Evolutionary conservation across 2,329 filamentous ascomycete species (phyloP).

Genomic region (Fusarium sp.): DNA sequence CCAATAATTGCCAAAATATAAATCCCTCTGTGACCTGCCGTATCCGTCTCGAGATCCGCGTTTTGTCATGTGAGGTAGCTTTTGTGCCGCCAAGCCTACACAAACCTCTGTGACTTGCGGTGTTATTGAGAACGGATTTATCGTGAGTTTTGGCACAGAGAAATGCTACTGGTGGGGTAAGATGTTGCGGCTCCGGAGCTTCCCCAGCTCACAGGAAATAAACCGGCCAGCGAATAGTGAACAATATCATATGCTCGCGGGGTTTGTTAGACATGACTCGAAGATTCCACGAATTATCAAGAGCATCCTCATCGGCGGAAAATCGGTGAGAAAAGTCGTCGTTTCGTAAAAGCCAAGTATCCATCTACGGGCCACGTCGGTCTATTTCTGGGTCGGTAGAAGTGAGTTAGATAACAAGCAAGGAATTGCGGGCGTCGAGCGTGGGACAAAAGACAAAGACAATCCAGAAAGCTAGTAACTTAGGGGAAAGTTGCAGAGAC

Average conservation of each 20-base stretch:
- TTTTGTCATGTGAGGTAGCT: conserved; percentile 13
- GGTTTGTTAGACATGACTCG: neutral
- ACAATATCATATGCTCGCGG: neutral
- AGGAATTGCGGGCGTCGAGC: conserved; percentile 33
- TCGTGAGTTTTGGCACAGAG: neutral
- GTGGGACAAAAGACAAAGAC: conserved; percentile 11
- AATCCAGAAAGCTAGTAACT: conserved; percentile 37
- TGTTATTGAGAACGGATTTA: neutral
- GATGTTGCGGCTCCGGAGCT: conserved; percentile 29
- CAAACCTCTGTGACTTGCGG: neutral
- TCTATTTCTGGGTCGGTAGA: neutral
- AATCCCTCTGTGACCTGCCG: conserved; percentile 18
- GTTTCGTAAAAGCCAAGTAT: neutral
- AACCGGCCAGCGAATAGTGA: conserved; percentile 4
- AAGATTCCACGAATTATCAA: neutral
- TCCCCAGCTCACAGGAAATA: conserved; percentile 35
- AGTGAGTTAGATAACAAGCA: conserved; percentile 10
- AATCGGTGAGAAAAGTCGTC: conserved; percentile 11
- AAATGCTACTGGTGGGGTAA: conserved; percentile 12
- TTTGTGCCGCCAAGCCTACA: conserved; percentile 9
- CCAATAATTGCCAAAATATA: conserved; percentile 18
- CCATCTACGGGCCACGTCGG: conserved; percentile 8
- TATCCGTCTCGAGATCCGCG: conserved; percentile 18
- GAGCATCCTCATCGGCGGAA: neutral
- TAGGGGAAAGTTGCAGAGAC: conserved; percentile 38